Conservation (phyloP, 495 filamentous ascomycete species). For the Lophiotrema nucula region DNA sequence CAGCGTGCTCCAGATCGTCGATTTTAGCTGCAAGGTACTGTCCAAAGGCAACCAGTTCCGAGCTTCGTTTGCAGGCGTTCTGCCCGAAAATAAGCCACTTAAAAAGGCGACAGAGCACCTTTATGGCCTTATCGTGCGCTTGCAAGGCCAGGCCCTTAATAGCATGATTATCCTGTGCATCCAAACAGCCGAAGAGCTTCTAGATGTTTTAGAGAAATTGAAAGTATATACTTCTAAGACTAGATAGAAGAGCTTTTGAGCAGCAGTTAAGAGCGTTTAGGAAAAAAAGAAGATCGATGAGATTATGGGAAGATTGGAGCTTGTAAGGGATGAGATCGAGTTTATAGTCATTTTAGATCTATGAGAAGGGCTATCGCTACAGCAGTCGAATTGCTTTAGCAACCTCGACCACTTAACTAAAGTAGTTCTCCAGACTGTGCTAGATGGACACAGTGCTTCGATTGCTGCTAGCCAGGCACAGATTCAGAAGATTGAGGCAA, state of each 20-base stretch:
- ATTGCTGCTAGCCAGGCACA: conserved; percentile 8
- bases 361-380: background rate
- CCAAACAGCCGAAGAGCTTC: background rate
- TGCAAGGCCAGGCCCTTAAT: background rate
- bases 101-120: background rate
- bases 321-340: conserved; percentile 7
- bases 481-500: background rate
- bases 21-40: conserved; percentile 8
- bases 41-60: conserved; percentile 7
- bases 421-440: background rate
- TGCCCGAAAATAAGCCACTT: background rate
- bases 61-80: background rate
- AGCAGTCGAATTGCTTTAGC: conserved; percentile 1
- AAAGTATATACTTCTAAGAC: background rate
- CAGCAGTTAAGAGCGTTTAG: conserved; percentile 11
- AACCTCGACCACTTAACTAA: conserved; percentile 1
- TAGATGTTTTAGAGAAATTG: conserved; percentile 4
- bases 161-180: conserved; percentile 4
- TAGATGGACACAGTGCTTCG: background rate
- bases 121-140: background rate
- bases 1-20: conserved; percentile 5
- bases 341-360: conserved; percentile 6
- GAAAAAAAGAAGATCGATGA: conserved; percentile 7
- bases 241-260: conserved; percentile 9
- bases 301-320: background rate